A percentile compares a stretch with the other conserved stretches of the same genome.
Evolutionary conservation across 768 basidiomycete genomes (phyloP).

Genomic region (Hydnum rufescens): DNA sequence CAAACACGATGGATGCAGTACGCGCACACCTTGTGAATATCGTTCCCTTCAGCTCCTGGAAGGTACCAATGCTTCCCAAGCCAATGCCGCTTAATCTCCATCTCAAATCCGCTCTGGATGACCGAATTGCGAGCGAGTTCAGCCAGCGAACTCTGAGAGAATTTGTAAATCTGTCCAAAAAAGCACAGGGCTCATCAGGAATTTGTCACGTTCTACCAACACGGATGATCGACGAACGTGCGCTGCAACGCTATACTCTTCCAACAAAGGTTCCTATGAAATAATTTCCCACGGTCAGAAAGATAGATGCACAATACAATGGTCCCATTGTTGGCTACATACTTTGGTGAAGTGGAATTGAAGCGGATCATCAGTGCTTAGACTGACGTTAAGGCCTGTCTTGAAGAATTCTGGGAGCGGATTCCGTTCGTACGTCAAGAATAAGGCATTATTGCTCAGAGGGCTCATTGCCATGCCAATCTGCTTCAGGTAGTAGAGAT

Average conservation of each 20-base stretch:
- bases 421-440: conserved; percentile 91
- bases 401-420: conserved; percentile 96
- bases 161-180: conserved; percentile 69
- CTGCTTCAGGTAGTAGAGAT: conserved; percentile 94
- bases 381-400: conserved; percentile 82
- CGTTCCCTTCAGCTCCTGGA: conserved; percentile 82
- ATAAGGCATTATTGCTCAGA: conserved; percentile 91
- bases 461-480: conserved; percentile 99
- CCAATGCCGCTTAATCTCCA: conserved; percentile 94
- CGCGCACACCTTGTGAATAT: conserved; percentile 71
- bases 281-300: not conserved
- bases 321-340: conserved; percentile 14
- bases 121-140: conserved; percentile 98
- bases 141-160: conserved; percentile 83
- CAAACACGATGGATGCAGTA: not conserved
- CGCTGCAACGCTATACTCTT: conserved; percentile 96
- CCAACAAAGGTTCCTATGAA: conserved; percentile 68
- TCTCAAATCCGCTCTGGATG: conserved; percentile 92
- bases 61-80: conserved; percentile 86
- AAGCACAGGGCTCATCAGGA: not conserved
- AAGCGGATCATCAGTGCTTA: conserved; percentile 88
- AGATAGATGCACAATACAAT: too few relatives aligned
- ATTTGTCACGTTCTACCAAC: not conserved
- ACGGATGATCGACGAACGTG: conserved; percentile 35
- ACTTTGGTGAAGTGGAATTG: conserved; percentile 99